phyloP scores from a whole-genome alignment of 139 green algal genomes.

The Chlamydomonas sp. region DNA sequence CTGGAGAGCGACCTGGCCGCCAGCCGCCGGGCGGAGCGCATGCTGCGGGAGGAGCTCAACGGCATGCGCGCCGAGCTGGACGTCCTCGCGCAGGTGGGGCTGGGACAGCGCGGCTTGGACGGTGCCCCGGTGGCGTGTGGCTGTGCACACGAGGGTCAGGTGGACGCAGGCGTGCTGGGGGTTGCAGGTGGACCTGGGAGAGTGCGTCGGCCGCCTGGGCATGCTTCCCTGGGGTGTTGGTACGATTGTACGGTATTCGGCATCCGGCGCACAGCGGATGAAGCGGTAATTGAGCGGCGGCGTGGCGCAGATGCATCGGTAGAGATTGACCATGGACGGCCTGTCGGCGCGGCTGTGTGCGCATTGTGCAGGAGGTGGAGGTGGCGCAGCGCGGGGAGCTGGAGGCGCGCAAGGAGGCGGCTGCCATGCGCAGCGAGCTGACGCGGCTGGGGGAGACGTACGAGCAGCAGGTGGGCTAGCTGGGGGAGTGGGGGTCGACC shows the following conservation, averaged over 20 bases:
- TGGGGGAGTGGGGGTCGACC: neutral
- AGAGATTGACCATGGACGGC: too few species aligned
- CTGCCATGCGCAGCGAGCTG: neutral
- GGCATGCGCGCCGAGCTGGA: conserved; percentile 2
- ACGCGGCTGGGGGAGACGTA: neutral
- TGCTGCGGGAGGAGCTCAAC: conserved; percentile 2
- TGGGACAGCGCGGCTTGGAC: neutral
- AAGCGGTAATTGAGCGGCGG: too few species aligned
- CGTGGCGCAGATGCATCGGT: too few species aligned
- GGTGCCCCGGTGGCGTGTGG: neutral
- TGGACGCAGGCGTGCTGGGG: too few species aligned
- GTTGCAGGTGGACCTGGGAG: too few species aligned
- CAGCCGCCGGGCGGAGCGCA: conserved; percentile 7
- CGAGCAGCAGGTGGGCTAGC: neutral
- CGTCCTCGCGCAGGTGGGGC: neutral
- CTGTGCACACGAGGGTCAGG: too few species aligned
- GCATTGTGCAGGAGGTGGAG: conserved; percentile 10
- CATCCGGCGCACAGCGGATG: too few species aligned
- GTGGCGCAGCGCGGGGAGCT: neutral
- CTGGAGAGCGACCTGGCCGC: conserved; percentile 26
- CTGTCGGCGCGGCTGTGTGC: neutral
- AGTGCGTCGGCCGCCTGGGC: too few species aligned
- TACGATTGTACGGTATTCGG: too few species aligned
- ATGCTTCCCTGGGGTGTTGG: too few species aligned
- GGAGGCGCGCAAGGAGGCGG: neutral